phyloP scores from a whole-genome alignment of 2,329 filamentous ascomycete species.

The Penicillium fuscoglaucum region DNA sequence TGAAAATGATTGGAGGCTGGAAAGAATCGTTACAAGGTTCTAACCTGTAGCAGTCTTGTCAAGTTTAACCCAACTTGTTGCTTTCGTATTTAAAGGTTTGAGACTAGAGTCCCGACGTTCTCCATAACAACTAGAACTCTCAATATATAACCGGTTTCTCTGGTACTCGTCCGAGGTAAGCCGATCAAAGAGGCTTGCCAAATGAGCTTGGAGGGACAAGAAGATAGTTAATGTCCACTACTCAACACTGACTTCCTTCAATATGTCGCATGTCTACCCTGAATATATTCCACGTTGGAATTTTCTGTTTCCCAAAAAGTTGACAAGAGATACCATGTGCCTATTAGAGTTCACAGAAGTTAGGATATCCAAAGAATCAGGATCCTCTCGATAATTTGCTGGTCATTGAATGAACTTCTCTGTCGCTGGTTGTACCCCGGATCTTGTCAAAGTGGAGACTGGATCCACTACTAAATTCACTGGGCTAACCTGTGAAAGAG shows the following conservation, averaged over 20 bases:
- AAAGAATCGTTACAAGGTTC: background rate
- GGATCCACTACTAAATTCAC: background rate
- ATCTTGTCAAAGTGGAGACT: background rate
- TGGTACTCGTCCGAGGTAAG: background rate
- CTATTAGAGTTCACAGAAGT: background rate
- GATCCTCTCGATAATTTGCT: background rate
- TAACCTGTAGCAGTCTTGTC: background rate
- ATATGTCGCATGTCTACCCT: background rate
- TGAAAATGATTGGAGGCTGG: background rate
- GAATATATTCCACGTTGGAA: background rate
- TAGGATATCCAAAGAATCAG: background rate
- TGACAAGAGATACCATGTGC: background rate
- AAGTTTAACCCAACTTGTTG: background rate
- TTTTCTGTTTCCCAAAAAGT: background rate
- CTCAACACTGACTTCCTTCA: background rate
- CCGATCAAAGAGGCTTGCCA: background rate
- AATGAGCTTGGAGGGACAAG: background rate
- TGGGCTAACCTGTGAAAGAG: background rate
- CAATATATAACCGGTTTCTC: background rate
- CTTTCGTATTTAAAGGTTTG: background rate
- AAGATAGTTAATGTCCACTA: background rate
- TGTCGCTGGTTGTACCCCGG: background rate
- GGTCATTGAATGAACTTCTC: background rate
- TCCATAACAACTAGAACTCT: background rate
- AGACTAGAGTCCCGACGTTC: background rate